phyloP scores from a whole-genome alignment of 306 rosid genomes.

The Albizia julibrissin region DNA sequence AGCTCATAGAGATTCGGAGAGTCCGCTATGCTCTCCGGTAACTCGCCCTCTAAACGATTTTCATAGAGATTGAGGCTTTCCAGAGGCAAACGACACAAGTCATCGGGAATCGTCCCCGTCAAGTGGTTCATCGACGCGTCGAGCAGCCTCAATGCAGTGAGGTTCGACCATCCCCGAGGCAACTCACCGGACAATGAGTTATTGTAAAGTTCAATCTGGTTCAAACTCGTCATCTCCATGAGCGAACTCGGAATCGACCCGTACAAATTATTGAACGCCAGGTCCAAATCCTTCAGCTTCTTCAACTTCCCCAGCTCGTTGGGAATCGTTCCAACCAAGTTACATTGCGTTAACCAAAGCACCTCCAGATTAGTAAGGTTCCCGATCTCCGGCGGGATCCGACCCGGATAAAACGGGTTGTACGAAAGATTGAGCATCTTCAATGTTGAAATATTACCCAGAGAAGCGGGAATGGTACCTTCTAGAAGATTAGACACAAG shows the following conservation, averaged over 20 bases:
- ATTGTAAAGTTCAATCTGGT: slow-evolving; percentile 79
- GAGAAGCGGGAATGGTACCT: slow-evolving; percentile 55
- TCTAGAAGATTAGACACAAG: slow-evolving; percentile 67
- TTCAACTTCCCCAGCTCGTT: slow-evolving; percentile 57
- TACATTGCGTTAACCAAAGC: slow-evolving; percentile 73
- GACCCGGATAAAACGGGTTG: slow-evolving; percentile 81
- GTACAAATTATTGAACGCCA: slow-evolving; percentile 60
- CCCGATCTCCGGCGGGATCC: slow-evolving; percentile 70
- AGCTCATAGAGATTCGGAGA: slow-evolving; percentile 68
- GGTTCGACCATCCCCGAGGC: slow-evolving; percentile 65
- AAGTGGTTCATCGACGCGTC: slow-evolving; percentile 85
- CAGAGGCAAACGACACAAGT: slow-evolving; percentile 56
- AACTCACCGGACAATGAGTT: slow-evolving; percentile 77
- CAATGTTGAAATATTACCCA: slow-evolving; percentile 58
- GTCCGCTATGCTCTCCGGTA: slow-evolving; percentile 69
- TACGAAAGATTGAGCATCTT: slow-evolving; percentile 84
- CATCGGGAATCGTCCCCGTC: slow-evolving; percentile 69
- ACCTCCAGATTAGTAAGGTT: slow-evolving; percentile 72
- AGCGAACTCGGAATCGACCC: slow-evolving; percentile 71
- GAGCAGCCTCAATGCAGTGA: slow-evolving; percentile 56
- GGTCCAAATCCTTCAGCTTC: slow-evolving; percentile 63
- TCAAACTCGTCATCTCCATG: slow-evolving; percentile 50
- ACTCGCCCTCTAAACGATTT: slow-evolving; percentile 68
- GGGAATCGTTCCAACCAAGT: slow-evolving; percentile 72
- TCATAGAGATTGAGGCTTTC: slow-evolving; percentile 82